Evolutionary conservation across 192 early-diverging fungal species (phyloP).

Genomic region (Coemansia sp.): DNA sequence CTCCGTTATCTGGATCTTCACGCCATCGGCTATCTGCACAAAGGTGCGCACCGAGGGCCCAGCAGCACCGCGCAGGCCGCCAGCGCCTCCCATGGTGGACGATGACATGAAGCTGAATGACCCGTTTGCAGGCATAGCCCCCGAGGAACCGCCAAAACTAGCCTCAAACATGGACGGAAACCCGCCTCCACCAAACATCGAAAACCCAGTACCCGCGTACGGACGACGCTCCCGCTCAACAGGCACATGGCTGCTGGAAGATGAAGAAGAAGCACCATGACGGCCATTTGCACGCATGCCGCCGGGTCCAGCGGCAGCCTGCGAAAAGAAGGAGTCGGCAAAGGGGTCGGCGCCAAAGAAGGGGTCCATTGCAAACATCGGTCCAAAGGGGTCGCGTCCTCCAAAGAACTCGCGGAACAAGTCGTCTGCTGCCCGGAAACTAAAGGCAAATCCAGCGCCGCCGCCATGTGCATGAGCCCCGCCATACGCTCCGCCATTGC

Average conservation of each 20-base stretch:
- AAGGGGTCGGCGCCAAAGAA: conserved; percentile 40
- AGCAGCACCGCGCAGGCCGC: conserved; percentile 25
- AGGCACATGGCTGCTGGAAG: conserved; percentile 5
- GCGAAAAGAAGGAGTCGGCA: conserved; percentile 43
- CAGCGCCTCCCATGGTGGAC: conserved; percentile 32
- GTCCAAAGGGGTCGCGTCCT: conserved; percentile 45
- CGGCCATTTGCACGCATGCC: conserved; percentile 15
- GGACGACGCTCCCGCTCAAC: conserved; percentile 43
- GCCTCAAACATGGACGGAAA: conserved; percentile 34
- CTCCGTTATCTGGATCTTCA: conserved; percentile 43
- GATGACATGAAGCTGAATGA: conserved; percentile 57
- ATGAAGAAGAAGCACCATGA: neutral
- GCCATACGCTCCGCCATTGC: conserved; percentile 3
- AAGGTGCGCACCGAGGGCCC: conserved; percentile 44
- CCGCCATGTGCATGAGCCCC: neutral
- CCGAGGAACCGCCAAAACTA: conserved; percentile 13
- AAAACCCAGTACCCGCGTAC: conserved; percentile 37
- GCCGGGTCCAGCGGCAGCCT: conserved; percentile 13
- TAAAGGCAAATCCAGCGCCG: conserved; percentile 14
- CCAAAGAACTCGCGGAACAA: conserved; percentile 55
- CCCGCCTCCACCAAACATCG: conserved; percentile 37
- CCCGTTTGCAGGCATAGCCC: conserved; percentile 29
- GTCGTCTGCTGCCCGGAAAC: conserved; percentile 44
- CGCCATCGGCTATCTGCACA: conserved; percentile 47
- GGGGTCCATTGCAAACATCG: conserved; percentile 36